These are phyloP conservation scores for Eurotiales sp. DNA, from an alignment of 2,329 filamentous ascomycete species.

Conservation along the genomic window DNA sequence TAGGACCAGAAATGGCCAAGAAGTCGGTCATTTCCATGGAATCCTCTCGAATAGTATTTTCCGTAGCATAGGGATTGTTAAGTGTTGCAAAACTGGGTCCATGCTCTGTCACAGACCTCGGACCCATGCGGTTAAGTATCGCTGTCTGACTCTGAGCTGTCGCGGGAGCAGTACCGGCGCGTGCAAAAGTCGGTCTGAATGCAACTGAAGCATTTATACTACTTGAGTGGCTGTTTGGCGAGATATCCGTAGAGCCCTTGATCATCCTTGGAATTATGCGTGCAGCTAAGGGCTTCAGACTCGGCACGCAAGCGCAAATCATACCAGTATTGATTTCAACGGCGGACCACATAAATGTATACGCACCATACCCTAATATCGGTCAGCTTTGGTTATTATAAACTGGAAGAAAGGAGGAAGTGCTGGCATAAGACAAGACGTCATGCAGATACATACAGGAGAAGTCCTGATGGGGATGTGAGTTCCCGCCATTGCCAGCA, in stretches of 20 bases:
- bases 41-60: slow-evolving; percentile 13
- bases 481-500: not conserved
- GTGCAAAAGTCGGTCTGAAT: not conserved
- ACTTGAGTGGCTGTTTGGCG: slow-evolving; percentile 17
- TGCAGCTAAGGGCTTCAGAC: slow-evolving; percentile 78
- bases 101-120: slow-evolving; percentile 15
- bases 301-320: slow-evolving; percentile 87
- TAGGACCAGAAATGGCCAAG: slow-evolving; percentile 47
- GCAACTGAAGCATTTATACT: not conserved
- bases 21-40: slow-evolving; percentile 49
- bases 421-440: too few relatives aligned
- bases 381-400: slow-evolving; percentile 33
- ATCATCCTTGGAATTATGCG: slow-evolving; percentile 56
- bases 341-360: slow-evolving; percentile 90
- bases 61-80: not conserved
- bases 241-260: slow-evolving; percentile 40
- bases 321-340: slow-evolving; percentile 90
- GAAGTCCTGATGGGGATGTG: slow-evolving; percentile 42
- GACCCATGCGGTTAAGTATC: not conserved
- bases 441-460: slow-evolving; percentile 47
- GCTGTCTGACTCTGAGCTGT: not conserved
- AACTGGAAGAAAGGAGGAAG: too few relatives aligned
- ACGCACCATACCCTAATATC: slow-evolving; percentile 67
- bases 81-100: slow-evolving; percentile 17
- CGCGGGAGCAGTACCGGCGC: slow-evolving; percentile 1